phyloP scores from a whole-genome alignment of 148 eudicot genomes.

The Selenicereus undatus region DNA sequence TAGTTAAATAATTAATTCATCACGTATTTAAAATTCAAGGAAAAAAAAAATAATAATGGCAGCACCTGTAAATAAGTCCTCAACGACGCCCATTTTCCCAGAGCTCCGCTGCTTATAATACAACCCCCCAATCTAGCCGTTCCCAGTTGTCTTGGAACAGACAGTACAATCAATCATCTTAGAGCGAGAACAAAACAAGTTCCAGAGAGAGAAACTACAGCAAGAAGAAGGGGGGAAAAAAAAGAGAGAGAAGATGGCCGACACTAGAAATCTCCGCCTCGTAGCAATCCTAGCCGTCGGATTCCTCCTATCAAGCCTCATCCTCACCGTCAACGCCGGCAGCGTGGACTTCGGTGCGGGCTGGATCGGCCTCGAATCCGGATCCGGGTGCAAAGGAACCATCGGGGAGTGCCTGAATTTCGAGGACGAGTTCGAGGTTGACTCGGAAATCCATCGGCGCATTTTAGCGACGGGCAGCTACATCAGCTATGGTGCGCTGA shows the following conservation, averaged over 20 bases:
- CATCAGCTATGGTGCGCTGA: constrained; percentile 58
- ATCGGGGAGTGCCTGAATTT: constrained; percentile 24
- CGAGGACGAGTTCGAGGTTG: constrained; percentile 35
- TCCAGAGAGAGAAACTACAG: not conserved
- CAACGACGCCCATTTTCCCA: not conserved
- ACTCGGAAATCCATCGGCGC: constrained; percentile 39
- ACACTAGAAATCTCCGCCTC: constrained; percentile 9
- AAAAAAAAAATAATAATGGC: constrained; percentile 20
- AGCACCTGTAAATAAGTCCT: constrained; percentile 14
- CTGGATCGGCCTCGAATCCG: not conserved
- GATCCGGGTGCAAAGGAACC: constrained; percentile 25
- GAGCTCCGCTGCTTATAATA: constrained; percentile 15
- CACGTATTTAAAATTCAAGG: not conserved
- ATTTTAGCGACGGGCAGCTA: constrained; percentile 35
- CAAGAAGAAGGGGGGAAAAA: not conserved
- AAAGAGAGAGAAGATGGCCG: constrained; percentile 19
- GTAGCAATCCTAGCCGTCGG: constrained; percentile 20
- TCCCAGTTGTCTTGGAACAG: constrained; percentile 17
- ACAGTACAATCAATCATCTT: not conserved
- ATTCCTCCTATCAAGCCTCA: constrained; percentile 7
- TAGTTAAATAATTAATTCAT: not conserved
- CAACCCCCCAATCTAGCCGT: constrained; percentile 23
- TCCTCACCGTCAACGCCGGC: constrained; percentile 22
- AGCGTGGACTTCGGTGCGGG: constrained; percentile 17
- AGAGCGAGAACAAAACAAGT: constrained; percentile 17